A percentile compares a stretch with the other conserved stretches of the same genome.
phyloP scores from a whole-genome alignment of 2,329 filamentous ascomycete genomes.

The Calonectria honghensis region DNA sequence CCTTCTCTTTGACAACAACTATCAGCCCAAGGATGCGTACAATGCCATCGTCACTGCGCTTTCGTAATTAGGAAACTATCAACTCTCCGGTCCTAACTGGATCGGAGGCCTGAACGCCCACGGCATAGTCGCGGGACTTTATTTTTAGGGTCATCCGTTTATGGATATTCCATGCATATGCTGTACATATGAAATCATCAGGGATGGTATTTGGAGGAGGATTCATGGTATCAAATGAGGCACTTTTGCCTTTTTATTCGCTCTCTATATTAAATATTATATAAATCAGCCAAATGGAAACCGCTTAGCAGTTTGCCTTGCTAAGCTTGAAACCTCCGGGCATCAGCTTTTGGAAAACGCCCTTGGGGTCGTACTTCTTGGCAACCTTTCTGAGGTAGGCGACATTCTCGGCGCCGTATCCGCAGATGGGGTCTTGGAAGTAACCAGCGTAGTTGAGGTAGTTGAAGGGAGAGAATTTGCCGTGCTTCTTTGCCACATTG shows the following conservation, averaged over 20 bases:
- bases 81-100: neutral
- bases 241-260: neutral
- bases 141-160: neutral
- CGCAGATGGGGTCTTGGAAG: slow-evolving; percentile 13
- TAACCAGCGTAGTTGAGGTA: slow-evolving; percentile 8
- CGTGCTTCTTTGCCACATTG: neutral
- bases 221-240: neutral
- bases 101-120: neutral
- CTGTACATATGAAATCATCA: neutral
- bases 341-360: slow-evolving; percentile 9
- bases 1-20: slow-evolving; percentile 72
- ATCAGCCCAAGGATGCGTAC: slow-evolving; percentile 71
- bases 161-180: neutral
- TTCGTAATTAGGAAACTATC: neutral
- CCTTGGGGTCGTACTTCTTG: neutral
- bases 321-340: slow-evolving; percentile 9
- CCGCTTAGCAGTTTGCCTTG: neutral
- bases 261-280: neutral
- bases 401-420: neutral
- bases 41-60: slow-evolving; percentile 57
- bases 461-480: slow-evolving; percentile 4
- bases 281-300: neutral
- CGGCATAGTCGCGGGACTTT: neutral
- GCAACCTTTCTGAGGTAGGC: slow-evolving; percentile 7
- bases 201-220: neutral